A percentile compares a stretch with the other conserved stretches of the same genome.
These are phyloP conservation scores for Fonsecaea multimorphosa DNA, from an alignment of 2,329 filamentous ascomycete species.

Conservation along the genomic window DNA sequence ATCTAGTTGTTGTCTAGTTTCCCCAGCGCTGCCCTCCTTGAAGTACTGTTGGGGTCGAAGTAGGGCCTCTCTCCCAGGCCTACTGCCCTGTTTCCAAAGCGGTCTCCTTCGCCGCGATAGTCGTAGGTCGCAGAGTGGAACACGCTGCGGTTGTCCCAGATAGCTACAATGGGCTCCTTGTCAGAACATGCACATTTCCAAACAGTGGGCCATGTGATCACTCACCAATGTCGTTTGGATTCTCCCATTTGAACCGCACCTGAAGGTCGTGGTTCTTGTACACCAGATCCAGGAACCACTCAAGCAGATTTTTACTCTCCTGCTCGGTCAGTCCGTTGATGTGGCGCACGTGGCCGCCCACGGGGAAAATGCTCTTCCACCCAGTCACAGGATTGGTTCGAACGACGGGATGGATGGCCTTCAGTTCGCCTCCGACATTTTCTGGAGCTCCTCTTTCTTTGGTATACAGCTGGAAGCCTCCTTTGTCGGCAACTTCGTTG, in stretches of 20 bases:
- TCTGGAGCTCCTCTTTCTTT: constrained; percentile 59
- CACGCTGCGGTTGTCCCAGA: constrained; percentile 47
- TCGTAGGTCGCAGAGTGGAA: constrained; percentile 45
- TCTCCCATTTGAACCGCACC: constrained; percentile 58
- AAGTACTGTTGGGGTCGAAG: constrained; percentile 44
- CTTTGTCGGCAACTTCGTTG: constrained; percentile 52
- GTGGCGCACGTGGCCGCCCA: constrained; percentile 49
- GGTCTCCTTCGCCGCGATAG: constrained; percentile 42
- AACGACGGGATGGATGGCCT: constrained; percentile 62
- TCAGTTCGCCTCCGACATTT: constrained; percentile 60
- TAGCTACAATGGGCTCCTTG: constrained; percentile 37
- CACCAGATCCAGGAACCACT: constrained; percentile 52
- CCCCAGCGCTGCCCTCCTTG: constrained; percentile 18
- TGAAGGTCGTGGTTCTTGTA: constrained; percentile 59
- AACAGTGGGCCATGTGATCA: not conserved
- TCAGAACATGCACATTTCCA: not conserved
- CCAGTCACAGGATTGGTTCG: constrained; percentile 69
- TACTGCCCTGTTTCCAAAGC: constrained; percentile 44
- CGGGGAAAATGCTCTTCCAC: constrained; percentile 63
- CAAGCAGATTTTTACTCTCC: constrained; percentile 52
- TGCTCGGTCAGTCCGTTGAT: constrained; percentile 55
- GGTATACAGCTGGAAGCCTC: constrained; percentile 46
- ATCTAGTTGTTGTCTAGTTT: not conserved
- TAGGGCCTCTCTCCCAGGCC: constrained; percentile 46
- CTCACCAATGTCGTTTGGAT: constrained; percentile 55